Percentiles rank a stretch among this genome's conserved stretches.
phyloP scores from a whole-genome alignment of 208 protist species.

The Tetramitus jugosus region DNA sequence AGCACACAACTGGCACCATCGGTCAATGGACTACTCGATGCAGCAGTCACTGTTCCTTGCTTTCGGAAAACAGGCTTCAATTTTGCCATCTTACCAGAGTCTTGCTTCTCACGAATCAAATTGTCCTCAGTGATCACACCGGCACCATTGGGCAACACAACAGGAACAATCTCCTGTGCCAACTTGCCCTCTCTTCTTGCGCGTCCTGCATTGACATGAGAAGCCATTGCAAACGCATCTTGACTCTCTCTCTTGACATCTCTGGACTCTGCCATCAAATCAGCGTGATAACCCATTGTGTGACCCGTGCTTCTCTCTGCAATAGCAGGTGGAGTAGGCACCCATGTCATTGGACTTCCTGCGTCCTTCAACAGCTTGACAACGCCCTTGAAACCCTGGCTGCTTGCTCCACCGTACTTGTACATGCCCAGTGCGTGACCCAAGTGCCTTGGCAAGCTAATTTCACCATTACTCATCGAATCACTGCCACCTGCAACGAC shows the following conservation, averaged over 20 bases:
- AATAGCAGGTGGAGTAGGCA: slow-evolving; percentile 48
- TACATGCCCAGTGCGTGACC: slow-evolving; percentile 51
- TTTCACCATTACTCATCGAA: slow-evolving; percentile 59
- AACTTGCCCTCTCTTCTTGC: slow-evolving; percentile 61
- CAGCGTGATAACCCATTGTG: slow-evolving; percentile 72
- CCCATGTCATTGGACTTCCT: slow-evolving; percentile 55
- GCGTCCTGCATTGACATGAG: slow-evolving; percentile 54
- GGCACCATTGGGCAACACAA: slow-evolving; percentile 28
- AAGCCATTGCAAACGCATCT: slow-evolving; percentile 54
- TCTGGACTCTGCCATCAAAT: slow-evolving; percentile 67
- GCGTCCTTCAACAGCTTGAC: slow-evolving; percentile 47
- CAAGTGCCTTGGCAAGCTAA: slow-evolving; percentile 50
- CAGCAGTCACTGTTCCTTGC: slow-evolving; percentile 65
- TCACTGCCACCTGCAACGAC: slow-evolving; percentile 73
- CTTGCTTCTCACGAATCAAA: slow-evolving; percentile 52
- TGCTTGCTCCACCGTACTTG: slow-evolving; percentile 28
- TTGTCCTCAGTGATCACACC: slow-evolving; percentile 49
- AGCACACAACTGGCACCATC: slow-evolving; percentile 67
- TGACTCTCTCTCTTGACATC: slow-evolving; percentile 54
- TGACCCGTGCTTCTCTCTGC: slow-evolving; percentile 62
- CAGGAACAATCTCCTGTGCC: slow-evolving; percentile 57
- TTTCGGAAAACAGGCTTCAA: slow-evolving; percentile 62
- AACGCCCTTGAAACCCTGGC: slow-evolving; percentile 48
- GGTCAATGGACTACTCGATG: slow-evolving; percentile 59
- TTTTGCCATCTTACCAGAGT: slow-evolving; percentile 55